Evolutionary conservation across 2,329 filamentous ascomycete genomes (phyloP), one percentile per base, ranked within the genome.

Genomic region (Ceratocystis diversiconidia): DNA sequence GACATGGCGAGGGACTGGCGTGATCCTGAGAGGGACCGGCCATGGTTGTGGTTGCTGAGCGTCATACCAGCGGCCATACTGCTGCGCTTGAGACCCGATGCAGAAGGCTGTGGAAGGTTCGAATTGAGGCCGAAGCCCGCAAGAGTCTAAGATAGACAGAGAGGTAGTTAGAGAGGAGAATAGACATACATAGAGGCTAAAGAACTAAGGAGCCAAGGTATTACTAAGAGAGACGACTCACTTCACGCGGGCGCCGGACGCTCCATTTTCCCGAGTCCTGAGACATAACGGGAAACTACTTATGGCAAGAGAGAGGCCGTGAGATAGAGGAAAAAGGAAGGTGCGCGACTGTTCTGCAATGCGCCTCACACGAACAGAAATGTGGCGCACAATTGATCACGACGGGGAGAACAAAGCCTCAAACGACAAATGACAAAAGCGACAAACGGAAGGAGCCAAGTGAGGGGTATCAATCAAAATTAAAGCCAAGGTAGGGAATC

Each of bases 261-360:
- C 91, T 96, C 82, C 92, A 96, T 73, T 94, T 80, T 73, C 88
- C 89, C 68, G 85, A 85, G 72, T 95, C 90, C 78, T 94, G 89
- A 78, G 90, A 90, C 90, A 95, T 95, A 73, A 15, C 63, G 62
- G 63, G 59, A 44, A 57, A 30, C 7, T 55, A 52, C 46, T 43
- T n/a, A 1, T 17, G 25, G n/a, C 15, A n/a, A 30, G 30, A 6
- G 15, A 52, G 7, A 32, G 30, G 43, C 25, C 3, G 10, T 41
- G 8, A 30, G 36, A 41, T 19, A 12, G 17, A 48, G 43, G 22
- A 55, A 22, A 25, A 57, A 22, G 36, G 52, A 30, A 60, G 43
- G 41, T 12, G 41, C 50, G 61, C 48, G 43, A 28, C 25, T 50
- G n/a, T 48, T 30, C 36, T 48, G 28, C 32, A 3, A n/a, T 59